Conservation (phyloP, 129 eudicot species). For the Chrysanthemum lavandulifolium region DNA sequence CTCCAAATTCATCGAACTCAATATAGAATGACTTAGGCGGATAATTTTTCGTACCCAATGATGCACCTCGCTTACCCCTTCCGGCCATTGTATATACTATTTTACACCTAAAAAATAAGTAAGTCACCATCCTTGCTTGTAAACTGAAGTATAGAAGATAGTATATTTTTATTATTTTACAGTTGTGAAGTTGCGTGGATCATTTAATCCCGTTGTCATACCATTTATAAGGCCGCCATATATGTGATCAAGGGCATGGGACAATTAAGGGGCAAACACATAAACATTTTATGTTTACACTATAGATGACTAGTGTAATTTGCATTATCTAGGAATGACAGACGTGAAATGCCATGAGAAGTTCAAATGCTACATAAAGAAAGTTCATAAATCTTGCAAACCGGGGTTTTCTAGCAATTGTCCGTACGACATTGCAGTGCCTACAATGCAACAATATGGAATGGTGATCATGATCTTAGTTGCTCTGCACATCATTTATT, state of each 20-base stretch:
- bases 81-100: too few relatives aligned
- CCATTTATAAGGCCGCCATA: not conserved
- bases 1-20: too few relatives aligned
- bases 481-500: conserved; percentile 27
- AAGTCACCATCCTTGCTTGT: too few relatives aligned
- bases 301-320: conserved; percentile 7
- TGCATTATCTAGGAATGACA: conserved; percentile 59
- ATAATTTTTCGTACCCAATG: too few relatives aligned
- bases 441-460: conserved; percentile 80
- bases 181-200: too few relatives aligned
- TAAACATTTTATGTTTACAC: not conserved
- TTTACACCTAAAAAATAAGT: too few relatives aligned
- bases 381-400: conserved; percentile 80
- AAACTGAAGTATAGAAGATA: too few relatives aligned
- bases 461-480: conserved; percentile 87
- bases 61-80: too few relatives aligned
- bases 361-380: conserved; percentile 85
- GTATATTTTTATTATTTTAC: too few relatives aligned
- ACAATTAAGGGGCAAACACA: not conserved
- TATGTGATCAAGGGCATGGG: not conserved
- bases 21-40: too few relatives aligned
- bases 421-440: conserved; percentile 67
- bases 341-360: conserved; percentile 84
- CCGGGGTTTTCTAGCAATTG: conserved; percentile 70
- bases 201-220: not conserved